Evolutionary conservation across 164 flowering plant species (phyloP).

Genomic region (Tetracentron sinense): DNA sequence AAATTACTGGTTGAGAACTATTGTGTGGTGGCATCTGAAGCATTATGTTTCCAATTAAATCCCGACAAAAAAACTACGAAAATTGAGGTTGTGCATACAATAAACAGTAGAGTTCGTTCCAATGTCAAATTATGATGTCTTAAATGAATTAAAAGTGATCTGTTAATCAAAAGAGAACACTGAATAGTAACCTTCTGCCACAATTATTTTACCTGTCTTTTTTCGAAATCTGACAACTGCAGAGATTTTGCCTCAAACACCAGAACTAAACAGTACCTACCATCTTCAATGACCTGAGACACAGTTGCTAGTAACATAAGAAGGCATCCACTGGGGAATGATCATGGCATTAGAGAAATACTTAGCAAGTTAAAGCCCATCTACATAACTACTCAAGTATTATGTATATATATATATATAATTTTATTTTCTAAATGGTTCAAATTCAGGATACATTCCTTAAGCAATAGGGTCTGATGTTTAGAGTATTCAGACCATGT

Average conservation of each 20-base stretch:
- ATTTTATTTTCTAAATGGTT: too few species aligned
- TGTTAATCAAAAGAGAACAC: background rate
- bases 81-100: background rate
- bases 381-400: too few species aligned
- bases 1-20: background rate
- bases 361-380: too few species aligned
- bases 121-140: background rate
- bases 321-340: background rate
- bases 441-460: too few species aligned
- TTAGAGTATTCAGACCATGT: too few species aligned
- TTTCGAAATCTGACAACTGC: slow-evolving; percentile 78
- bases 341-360: background rate
- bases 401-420: too few species aligned
- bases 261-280: slow-evolving; percentile 74
- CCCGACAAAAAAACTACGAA: background rate
- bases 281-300: slow-evolving; percentile 77
- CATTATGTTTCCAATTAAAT: background rate
- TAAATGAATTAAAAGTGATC: background rate
- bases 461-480: too few species aligned
- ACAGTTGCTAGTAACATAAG: slow-evolving; percentile 7
- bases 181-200: slow-evolving; percentile 4
- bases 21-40: background rate
- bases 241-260: slow-evolving; percentile 84
- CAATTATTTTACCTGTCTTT: slow-evolving; percentile 64
- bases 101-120: background rate